Percentiles rank a stretch among this genome's conserved stretches.
Conservation (phyloP, 768 basidiomycete genomes). For the Infundibulicybe gibba region DNA sequence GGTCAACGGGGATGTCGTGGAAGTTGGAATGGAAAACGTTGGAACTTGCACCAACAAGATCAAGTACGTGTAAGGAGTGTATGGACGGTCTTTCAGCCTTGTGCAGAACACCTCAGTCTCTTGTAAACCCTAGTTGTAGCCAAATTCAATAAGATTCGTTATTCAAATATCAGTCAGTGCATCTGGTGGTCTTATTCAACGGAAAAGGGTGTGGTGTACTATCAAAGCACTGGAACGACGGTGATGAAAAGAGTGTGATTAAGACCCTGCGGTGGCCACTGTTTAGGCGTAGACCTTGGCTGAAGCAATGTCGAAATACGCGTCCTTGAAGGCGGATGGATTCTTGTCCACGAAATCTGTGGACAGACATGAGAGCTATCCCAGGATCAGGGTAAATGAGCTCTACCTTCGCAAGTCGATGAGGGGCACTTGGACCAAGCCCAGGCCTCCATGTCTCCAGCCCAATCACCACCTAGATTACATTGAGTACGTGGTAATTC, state of each 20-base stretch:
- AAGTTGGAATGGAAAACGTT: constrained; percentile 20
- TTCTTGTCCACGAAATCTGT: constrained; percentile 45
- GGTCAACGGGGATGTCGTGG: constrained; percentile 19
- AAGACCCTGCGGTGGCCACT: no score
- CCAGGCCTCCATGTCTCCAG: constrained; percentile 30
- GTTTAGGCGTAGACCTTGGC: constrained; percentile 44
- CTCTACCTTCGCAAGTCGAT: constrained; percentile 42
- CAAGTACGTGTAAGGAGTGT: constrained; percentile 1
- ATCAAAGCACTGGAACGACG: no score
- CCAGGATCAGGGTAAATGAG: background rate
- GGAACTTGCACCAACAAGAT: constrained; percentile 19
- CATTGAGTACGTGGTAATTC: constrained; percentile 2
- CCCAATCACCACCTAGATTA: constrained; percentile 46
- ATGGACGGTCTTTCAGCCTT: no score
- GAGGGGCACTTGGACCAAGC: constrained; percentile 35
- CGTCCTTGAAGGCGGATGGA: constrained; percentile 53
- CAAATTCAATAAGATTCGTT: no score
- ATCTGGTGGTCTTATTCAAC: no score
- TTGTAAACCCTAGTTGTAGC: no score
- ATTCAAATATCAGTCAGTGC: no score
- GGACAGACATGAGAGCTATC: background rate
- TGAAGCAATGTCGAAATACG: constrained; percentile 69
- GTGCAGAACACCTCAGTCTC: no score
- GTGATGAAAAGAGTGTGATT: no score
- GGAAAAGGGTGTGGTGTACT: no score